These are phyloP conservation scores for Singerocomus rubriflavus DNA, from an alignment of 1,284 basidiomycete species.

Conservation along the genomic window DNA sequence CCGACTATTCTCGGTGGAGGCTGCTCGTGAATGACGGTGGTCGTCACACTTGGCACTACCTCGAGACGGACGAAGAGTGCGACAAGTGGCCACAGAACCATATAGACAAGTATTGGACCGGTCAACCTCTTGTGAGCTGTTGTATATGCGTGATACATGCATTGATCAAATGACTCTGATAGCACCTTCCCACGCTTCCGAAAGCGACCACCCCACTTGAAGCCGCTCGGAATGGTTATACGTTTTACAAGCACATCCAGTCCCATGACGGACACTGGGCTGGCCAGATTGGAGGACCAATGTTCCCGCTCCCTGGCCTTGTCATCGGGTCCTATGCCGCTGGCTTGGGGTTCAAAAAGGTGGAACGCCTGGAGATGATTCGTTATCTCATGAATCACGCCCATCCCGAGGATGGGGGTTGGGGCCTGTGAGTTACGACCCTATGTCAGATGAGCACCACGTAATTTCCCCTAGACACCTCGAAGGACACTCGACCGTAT, in stretches of 20 bases:
- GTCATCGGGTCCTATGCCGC: slow-evolving; percentile 93
- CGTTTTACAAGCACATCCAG: slow-evolving; percentile 90
- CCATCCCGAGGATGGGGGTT: slow-evolving; percentile 79
- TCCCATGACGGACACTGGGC: slow-evolving; percentile 93
- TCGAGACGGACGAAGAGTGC: slow-evolving; percentile 63
- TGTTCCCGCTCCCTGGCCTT: slow-evolving; percentile 90
- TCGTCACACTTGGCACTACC: slow-evolving; percentile 89
- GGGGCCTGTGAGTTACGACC: slow-evolving; percentile 81
- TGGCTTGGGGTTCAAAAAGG: slow-evolving; percentile 71
- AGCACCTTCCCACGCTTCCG: slow-evolving; percentile 66
- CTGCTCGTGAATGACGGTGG: slow-evolving; percentile 79
- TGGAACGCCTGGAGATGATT: slow-evolving; percentile 87
- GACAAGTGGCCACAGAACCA: slow-evolving; percentile 70
- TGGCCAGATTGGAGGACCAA: slow-evolving; percentile 88
- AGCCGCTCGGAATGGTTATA: slow-evolving; percentile 83
- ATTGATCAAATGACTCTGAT: slow-evolving; percentile 2
- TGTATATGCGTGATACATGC: slow-evolving; percentile 3
- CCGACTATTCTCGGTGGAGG: slow-evolving; percentile 83
- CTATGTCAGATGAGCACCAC: background rate
- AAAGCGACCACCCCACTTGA: slow-evolving; percentile 64
- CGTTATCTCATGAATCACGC: slow-evolving; percentile 85
- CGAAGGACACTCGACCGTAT: slow-evolving; percentile 90
- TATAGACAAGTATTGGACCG: slow-evolving; percentile 87
- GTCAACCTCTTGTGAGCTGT: slow-evolving; percentile 65
- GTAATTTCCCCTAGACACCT: slow-evolving; percentile 64